phyloP scores from a whole-genome alignment of 352 stramenopile species.

The Globisporangium takayamanum region DNA sequence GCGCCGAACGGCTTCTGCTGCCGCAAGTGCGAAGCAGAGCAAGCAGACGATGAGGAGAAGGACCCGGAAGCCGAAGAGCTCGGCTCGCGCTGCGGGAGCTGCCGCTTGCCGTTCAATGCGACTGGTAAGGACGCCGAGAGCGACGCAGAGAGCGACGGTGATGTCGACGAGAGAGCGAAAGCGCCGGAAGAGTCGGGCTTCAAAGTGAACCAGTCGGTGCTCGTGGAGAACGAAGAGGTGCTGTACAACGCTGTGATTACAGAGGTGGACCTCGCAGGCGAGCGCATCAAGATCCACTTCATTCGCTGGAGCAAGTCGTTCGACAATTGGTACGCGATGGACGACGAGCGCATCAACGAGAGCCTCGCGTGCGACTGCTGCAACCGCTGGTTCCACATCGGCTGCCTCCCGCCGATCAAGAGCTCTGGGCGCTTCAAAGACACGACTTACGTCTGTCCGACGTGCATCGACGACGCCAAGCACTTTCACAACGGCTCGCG shows the following conservation, averaged over 20 bases:
- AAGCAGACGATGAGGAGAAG: conserved; percentile 53
- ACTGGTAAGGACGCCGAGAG: conserved; percentile 17
- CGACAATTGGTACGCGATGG: conserved; percentile 86
- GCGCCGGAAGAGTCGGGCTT: conserved; percentile 32
- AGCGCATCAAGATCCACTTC: conserved; percentile 87
- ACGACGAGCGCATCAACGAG: conserved; percentile 86
- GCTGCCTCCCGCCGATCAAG: conserved; percentile 79
- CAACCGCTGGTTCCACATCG: conserved; percentile 87
- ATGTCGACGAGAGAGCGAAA: conserved; percentile 2
- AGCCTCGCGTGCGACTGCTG: conserved; percentile 85
- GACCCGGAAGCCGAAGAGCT: conserved; percentile 35
- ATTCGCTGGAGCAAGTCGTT: conserved; percentile 84
- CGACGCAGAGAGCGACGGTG: conserved; percentile 7
- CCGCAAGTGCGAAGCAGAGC: conserved; percentile 58
- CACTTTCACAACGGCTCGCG: conserved; percentile 63
- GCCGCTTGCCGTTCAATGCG: conserved; percentile 44
- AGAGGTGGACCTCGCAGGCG: conserved; percentile 58
- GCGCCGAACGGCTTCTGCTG: conserved; percentile 64
- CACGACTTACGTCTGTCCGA: conserved; percentile 79
- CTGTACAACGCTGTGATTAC: conserved; percentile 85
- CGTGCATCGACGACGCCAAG: conserved; percentile 71
- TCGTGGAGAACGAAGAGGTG: conserved; percentile 84
- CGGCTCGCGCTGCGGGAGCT: conserved; percentile 62
- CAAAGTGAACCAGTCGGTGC: conserved; percentile 76
- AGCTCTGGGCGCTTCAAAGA: conserved; percentile 80